Evolutionary conservation across 768 basidiomycete species (phyloP).

Genomic region (Kwoniella heveanensis): DNA sequence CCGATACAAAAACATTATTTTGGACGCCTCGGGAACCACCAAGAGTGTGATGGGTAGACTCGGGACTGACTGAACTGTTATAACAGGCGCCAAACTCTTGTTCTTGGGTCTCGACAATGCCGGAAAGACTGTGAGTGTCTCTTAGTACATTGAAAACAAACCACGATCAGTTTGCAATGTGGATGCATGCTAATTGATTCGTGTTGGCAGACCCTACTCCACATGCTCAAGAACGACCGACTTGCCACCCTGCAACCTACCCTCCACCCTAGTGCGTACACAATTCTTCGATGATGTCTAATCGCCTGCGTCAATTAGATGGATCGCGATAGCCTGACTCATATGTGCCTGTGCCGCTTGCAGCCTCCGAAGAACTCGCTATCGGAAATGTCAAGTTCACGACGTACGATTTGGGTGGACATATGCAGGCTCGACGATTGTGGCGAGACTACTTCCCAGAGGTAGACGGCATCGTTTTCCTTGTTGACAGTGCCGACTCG

Average conservation of each 20-base stretch:
- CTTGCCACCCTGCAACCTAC: slow-evolving; percentile 97
- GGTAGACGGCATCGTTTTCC: slow-evolving; percentile 97
- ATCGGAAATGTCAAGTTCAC: slow-evolving; percentile 99
- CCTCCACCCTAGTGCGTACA: slow-evolving; percentile 86
- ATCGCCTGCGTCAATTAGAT: background rate
- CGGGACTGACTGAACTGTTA: background rate
- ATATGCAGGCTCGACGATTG: slow-evolving; percentile 96
- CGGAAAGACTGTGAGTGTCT: slow-evolving; percentile 82
- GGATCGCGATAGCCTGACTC: background rate
- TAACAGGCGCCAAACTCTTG: slow-evolving; percentile 80
- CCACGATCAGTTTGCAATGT: too few relatives aligned
- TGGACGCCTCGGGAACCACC: too few relatives aligned
- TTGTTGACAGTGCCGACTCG: slow-evolving; percentile 95
- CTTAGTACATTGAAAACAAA: too few relatives aligned
- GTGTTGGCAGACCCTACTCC: slow-evolving; percentile 74
- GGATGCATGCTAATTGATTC: background rate
- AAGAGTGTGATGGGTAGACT: too few relatives aligned
- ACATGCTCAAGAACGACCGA: slow-evolving; percentile 99
- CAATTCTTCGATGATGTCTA: background rate
- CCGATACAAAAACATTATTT: too few relatives aligned
- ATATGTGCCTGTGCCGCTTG: background rate
- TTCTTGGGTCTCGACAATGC: slow-evolving; percentile 99
- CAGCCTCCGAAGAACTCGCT: slow-evolving; percentile 97
- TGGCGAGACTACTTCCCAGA: slow-evolving; percentile 99
- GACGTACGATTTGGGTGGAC: slow-evolving; percentile 96